These are phyloP conservation scores for Saccharomyces hybrid DNA, from an alignment of 1,139 yeast genomes.

Conservation along the genomic window DNA sequence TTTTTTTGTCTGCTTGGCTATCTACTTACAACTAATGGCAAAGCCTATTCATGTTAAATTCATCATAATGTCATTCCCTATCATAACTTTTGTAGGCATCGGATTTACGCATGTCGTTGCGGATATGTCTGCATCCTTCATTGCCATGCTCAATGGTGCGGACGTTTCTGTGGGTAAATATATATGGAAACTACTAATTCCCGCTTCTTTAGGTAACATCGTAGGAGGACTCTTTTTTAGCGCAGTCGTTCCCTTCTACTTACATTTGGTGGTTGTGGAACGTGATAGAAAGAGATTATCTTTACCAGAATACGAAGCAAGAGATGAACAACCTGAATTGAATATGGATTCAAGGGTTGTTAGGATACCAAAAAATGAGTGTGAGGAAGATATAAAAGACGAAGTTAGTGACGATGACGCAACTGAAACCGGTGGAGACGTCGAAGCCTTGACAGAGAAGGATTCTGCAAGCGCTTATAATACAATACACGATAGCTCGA, in stretches of 20 bases:
- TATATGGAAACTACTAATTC: conserved; percentile 63
- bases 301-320: conserved; percentile 57
- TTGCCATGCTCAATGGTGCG: conserved; percentile 61
- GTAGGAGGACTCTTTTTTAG: conserved; percentile 65
- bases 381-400: conserved; percentile 7
- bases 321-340: conserved; percentile 73
- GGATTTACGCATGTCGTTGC: conserved; percentile 79
- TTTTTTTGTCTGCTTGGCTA: conserved; percentile 65
- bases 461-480: not conserved
- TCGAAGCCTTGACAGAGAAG: not conserved
- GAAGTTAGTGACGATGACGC: conserved; percentile 4
- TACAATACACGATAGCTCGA: not conserved
- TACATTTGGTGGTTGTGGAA: conserved; percentile 64
- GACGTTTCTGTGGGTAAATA: conserved; percentile 52
- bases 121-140: conserved; percentile 60
- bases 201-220: conserved; percentile 62
- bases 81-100: conserved; percentile 63
- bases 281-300: conserved; percentile 51
- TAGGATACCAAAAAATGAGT: conserved; percentile 30
- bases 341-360: conserved; percentile 72
- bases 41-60: conserved; percentile 75
- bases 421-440: not conserved
- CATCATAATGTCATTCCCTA: conserved; percentile 54
- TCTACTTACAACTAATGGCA: conserved; percentile 67
- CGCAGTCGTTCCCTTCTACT: conserved; percentile 54